Evolutionary conservation across 805 yeast species (phyloP).

Genomic region (Lipomyces spencermartinsiae): DNA sequence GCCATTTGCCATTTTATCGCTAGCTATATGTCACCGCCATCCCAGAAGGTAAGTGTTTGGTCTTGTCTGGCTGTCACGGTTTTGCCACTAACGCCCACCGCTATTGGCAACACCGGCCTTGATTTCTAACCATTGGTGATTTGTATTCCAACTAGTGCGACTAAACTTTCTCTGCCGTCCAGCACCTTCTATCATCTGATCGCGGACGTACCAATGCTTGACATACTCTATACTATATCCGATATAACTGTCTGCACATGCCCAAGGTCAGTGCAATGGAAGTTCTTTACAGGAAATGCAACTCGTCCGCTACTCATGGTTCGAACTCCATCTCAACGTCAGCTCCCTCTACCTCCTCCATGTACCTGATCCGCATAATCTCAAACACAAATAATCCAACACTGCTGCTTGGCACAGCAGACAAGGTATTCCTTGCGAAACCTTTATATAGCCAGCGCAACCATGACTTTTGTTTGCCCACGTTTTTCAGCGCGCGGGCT

Average conservation of each 20-base stretch:
- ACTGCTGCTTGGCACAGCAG: slow-evolving; percentile 87
- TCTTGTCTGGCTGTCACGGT: too few species aligned
- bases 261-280: background rate
- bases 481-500: slow-evolving; percentile 50
- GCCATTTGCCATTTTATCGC: too few species aligned
- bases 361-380: slow-evolving; percentile 59
- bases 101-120: too few species aligned
- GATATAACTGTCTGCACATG: background rate
- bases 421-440: slow-evolving; percentile 69
- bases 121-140: too few species aligned
- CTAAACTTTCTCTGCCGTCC: too few species aligned
- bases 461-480: slow-evolving; percentile 20
- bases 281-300: background rate
- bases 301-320: background rate
- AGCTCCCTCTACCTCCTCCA: slow-evolving; percentile 19
- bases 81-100: too few species aligned
- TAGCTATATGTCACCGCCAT: too few species aligned
- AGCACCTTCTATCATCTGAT: too few species aligned
- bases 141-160: too few species aligned
- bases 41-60: too few species aligned
- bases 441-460: slow-evolving; percentile 74
- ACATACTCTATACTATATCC: too few species aligned
- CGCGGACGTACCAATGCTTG: background rate
- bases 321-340: slow-evolving; percentile 5
- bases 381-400: slow-evolving; percentile 86